Evolutionary conservation across 2,329 filamentous ascomycete genomes (phyloP).

Genomic region (Aureobasidium sp.): DNA sequence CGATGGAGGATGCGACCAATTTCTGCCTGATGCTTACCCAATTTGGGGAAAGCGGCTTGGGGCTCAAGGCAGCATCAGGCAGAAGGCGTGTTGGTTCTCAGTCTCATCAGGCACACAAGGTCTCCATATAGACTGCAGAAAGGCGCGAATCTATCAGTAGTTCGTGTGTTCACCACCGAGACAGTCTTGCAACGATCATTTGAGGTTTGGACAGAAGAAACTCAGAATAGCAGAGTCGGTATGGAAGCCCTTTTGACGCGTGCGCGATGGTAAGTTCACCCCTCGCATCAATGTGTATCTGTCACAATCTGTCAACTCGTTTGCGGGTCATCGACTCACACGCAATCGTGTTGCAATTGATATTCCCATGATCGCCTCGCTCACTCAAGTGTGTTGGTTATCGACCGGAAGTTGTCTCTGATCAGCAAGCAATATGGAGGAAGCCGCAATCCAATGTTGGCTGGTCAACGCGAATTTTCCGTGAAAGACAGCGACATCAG

Average conservation of each 20-base stretch:
- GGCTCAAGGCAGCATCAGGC: background rate
- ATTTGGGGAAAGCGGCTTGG: background rate
- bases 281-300: background rate
- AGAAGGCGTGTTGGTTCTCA: background rate
- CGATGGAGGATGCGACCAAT: background rate
- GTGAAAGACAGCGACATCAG: background rate
- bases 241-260: background rate
- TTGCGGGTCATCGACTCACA: background rate
- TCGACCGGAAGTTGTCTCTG: background rate
- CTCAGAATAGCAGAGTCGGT: background rate
- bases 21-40: constrained; percentile 1
- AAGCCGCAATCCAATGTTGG: background rate
- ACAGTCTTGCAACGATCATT: background rate
- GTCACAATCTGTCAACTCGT: background rate
- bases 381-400: background rate
- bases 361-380: too few relatives aligned
- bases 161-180: background rate
- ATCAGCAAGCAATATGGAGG: background rate
- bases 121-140: background rate
- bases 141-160: too few relatives aligned
- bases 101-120: background rate
- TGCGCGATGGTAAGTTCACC: background rate
- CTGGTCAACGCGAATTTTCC: constrained; percentile 7
- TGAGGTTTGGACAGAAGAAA: too few relatives aligned
- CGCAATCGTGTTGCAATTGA: background rate